Base-by-base conservation (phyloP, 192 early-diverging fungal species). In the Tieghemiomyces parasiticus region DNA sequence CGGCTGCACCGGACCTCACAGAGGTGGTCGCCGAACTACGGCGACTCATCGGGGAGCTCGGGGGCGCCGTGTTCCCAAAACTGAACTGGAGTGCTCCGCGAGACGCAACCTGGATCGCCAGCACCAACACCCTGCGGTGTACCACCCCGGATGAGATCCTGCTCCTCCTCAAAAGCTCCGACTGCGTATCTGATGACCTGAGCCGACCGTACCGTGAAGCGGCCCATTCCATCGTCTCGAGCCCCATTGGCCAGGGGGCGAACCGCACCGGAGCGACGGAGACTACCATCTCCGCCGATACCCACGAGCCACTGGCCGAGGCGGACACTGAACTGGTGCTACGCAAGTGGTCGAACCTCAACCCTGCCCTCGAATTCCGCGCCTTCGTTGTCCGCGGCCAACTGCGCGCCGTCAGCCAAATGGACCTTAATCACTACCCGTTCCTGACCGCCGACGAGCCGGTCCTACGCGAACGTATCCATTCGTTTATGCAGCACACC, bases 11-110 rank as follows among this genome's bases (percentile, higher is more conserved):
- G 26, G 65, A 71, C 46, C 46, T 74, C 1, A 58, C 47, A 0
- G 26, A 59, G 24, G 69, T 62, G 3, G 65, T 34, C 29, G 59
- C 33, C 0, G 63, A 71, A 29, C 88, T 97, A 38, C 72, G 73
- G 33, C 61, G 68, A 20, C n/a, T 75, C 3, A 88, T 99, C 35
- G 76, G 74, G 0, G 71, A 78, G 29, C 77, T 90, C 34, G 90
- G 83, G 26, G 90, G 88, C 9, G 77, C 72, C 13, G 87, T 90
- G 29, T 93, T 99, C 64, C 93, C 93, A 20, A 94, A 95, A 46
- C 80, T 97, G 54, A 91, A 88, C 66, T 99, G 96, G 96, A 89
- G 83, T 60, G 87, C 91, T 0, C 95, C 95, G 3, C 84, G 84
- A 63, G 96, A 99, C 68, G 93, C 96, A 4, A 71, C 79, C 4